A percentile compares a stretch with the other conserved stretches of the same genome.
Evolutionary conservation across 176 grass and related monocot genomes (phyloP).

Genomic region (Oryza coarctata): DNA sequence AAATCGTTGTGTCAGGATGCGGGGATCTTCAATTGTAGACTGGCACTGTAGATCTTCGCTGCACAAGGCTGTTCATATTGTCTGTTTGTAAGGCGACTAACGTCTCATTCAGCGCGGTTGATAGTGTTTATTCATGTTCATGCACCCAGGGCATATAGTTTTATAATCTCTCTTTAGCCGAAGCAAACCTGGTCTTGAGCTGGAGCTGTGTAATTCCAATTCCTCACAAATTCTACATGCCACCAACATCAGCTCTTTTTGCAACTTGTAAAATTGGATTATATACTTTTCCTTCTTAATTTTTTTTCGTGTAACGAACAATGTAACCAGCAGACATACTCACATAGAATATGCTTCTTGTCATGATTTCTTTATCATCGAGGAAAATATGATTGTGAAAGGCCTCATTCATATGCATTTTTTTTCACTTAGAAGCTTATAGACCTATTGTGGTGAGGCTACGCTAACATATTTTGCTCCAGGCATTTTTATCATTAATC

Average conservation of each 20-base stretch:
- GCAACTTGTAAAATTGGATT: background rate
- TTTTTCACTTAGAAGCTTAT: no score
- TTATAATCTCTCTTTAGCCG: no score
- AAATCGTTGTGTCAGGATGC: background rate
- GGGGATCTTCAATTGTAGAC: background rate
- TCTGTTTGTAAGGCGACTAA: background rate
- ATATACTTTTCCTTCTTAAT: no score
- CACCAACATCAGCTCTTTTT: background rate
- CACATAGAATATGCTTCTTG: background rate
- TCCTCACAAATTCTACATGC: background rate
- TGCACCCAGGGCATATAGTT: background rate
- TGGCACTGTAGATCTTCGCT: background rate
- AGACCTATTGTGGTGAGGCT: no score
- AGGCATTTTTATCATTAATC: conserved; percentile 78
- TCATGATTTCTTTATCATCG: background rate
- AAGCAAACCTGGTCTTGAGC: no score
- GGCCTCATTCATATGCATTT: background rate
- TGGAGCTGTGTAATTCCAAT: background rate
- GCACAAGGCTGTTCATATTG: background rate
- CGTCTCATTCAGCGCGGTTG: background rate
- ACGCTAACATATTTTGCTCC: background rate
- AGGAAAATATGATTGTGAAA: background rate
- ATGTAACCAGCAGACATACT: no score
- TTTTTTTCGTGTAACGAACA: no score
- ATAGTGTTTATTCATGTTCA: background rate